These are phyloP conservation scores for Acer saccharum DNA, from an alignment of 345 rosid genomes.

Conservation along the genomic window DNA sequence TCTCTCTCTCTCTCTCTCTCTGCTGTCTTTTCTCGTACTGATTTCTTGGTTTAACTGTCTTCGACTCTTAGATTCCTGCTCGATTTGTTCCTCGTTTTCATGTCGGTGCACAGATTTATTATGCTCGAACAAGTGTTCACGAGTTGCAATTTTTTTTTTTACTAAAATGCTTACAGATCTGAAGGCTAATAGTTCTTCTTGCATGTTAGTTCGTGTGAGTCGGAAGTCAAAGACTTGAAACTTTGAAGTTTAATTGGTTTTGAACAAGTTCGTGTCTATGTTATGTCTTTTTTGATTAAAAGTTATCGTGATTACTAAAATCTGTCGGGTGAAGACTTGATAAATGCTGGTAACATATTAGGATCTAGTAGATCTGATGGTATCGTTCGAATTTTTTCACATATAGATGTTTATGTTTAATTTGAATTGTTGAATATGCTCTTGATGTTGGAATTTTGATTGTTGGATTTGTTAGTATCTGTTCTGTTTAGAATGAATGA, in stretches of 20 bases:
- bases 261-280: neutral
- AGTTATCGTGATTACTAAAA: neutral
- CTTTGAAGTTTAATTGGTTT: neutral
- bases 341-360: too few species aligned
- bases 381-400: neutral
- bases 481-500: neutral
- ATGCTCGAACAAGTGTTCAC: neutral
- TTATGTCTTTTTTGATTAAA: neutral
- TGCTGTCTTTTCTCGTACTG: neutral
- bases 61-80: too few species aligned
- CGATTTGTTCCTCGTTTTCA: neutral
- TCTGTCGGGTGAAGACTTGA: neutral
- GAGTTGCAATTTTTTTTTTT: too few species aligned
- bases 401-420: neutral
- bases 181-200: neutral
- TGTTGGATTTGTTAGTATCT: neutral
- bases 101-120: neutral
- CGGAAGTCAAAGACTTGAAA: too few species aligned
- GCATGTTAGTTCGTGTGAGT: neutral
- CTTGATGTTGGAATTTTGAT: neutral
- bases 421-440: neutral
- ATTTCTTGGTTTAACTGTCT: neutral
- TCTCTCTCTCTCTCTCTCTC: neutral
- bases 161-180: slow-evolving; percentile 24
- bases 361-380: slow-evolving; percentile 19